Evolutionary conservation across 1,284 basidiomycete genomes (phyloP).

Genomic region (Flammula alnicola): DNA sequence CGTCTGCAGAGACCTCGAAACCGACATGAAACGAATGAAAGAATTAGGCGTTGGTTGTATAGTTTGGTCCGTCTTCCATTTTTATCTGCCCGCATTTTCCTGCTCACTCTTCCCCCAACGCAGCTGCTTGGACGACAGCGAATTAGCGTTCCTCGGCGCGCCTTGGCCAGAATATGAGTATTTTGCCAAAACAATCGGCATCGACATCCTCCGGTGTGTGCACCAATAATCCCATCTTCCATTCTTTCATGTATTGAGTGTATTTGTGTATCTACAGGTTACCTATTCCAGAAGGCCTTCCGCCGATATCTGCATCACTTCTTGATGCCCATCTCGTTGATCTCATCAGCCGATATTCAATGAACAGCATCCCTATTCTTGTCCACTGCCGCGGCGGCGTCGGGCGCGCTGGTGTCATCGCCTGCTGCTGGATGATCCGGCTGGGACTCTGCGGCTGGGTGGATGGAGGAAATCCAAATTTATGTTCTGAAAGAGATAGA

Average conservation of each 20-base stretch:
- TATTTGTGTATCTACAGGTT: constrained; percentile 50
- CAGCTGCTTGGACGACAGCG: constrained; percentile 88
- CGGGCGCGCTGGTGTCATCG: constrained; percentile 91
- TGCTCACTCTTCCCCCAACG: background rate
- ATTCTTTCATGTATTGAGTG: constrained; percentile 8
- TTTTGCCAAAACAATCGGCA: constrained; percentile 64
- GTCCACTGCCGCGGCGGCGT: constrained; percentile 96
- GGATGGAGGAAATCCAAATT: too few relatives aligned
- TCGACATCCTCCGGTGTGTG: constrained; percentile 73
- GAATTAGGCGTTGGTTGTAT: constrained; percentile 80
- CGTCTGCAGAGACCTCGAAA: constrained; percentile 82
- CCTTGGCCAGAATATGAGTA: constrained; percentile 81
- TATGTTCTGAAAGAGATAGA: too few relatives aligned
- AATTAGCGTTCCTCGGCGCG: constrained; percentile 83
- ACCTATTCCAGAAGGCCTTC: constrained; percentile 91
- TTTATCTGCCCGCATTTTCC: background rate
- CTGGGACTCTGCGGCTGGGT: constrained; percentile 87
- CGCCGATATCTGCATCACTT: constrained; percentile 65
- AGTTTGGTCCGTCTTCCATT: constrained; percentile 65
- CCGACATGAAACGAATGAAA: constrained; percentile 82
- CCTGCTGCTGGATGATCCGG: constrained; percentile 92
- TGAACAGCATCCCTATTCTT: constrained; percentile 76
- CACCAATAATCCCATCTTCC: background rate
- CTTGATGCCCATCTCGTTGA: constrained; percentile 77
- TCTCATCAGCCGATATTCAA: constrained; percentile 77